Conservation (phyloP, 306 rosid genomes). For the Trifolium pratense region DNA sequence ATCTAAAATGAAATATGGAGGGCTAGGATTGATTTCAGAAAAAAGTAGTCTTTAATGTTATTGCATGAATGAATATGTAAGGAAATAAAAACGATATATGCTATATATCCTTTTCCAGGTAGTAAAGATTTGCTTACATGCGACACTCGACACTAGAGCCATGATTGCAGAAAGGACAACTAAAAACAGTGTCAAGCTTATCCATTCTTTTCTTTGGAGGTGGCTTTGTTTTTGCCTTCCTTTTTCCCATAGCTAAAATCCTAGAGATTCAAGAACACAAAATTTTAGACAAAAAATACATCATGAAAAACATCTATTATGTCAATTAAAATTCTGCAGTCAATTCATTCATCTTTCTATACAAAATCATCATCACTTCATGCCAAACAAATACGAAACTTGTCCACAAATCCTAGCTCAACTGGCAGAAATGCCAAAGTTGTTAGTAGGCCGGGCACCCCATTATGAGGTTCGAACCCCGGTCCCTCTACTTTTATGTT, state of each 20-base stretch:
- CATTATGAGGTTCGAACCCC: no score
- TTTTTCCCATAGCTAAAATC: slow-evolving; percentile 80
- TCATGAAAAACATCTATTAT: not conserved
- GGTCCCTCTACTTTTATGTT: no score
- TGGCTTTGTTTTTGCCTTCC: slow-evolving; percentile 92
- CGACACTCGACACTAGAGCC: slow-evolving; percentile 92
- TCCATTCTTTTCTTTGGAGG: slow-evolving; percentile 94
- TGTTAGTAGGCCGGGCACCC: no score
- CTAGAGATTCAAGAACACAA: slow-evolving; percentile 37
- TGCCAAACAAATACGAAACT: not conserved
- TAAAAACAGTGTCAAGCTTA: slow-evolving; percentile 94
- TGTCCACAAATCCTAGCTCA: no score
- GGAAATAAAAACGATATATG: not conserved
- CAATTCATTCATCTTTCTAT: slow-evolving; percentile 13
- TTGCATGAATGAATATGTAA: not conserved
- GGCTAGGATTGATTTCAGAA: not conserved
- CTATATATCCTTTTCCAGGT: not conserved
- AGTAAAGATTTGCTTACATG: slow-evolving; percentile 60
- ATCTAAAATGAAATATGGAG: slow-evolving; percentile 4
- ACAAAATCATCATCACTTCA: slow-evolving; percentile 9
- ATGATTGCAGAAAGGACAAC: slow-evolving; percentile 98
- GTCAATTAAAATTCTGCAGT: not conserved
- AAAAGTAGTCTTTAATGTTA: not conserved
- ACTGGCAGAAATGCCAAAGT: no score
- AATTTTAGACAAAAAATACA: not conserved